phyloP scores from a whole-genome alignment of 2,329 filamentous ascomycete genomes.

The Curvularia sp. region DNA sequence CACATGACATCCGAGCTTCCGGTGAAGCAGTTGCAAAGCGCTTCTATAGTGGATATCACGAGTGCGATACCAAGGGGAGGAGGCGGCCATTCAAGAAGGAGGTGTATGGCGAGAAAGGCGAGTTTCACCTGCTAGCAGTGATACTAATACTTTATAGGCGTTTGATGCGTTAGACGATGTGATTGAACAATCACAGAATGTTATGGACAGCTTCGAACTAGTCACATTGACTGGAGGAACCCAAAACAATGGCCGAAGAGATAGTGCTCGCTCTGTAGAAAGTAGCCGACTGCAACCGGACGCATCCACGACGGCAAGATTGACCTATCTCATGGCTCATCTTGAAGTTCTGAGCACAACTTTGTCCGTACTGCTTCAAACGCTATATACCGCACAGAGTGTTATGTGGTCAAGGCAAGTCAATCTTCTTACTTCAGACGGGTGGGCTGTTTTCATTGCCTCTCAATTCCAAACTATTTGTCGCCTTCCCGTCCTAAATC shows the following conservation, averaged over 20 bases:
- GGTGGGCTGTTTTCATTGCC: too few species aligned
- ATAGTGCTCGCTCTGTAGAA: conserved; percentile 9
- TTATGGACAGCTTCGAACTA: conserved; percentile 40
- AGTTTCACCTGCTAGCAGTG: not conserved
- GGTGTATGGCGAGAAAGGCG: not conserved
- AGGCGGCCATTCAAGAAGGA: not conserved
- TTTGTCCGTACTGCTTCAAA: conserved; percentile 49
- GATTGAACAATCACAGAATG: conserved; percentile 39
- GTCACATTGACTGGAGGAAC: conserved; percentile 23
- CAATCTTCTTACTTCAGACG: not conserved
- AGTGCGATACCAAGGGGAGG: too few species aligned
- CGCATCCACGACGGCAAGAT: conserved; percentile 25
- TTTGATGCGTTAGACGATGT: conserved; percentile 45
- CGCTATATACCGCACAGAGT: conserved; percentile 48
- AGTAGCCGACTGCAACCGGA: conserved; percentile 17
- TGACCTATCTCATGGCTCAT: conserved; percentile 45
- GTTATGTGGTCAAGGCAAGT: conserved; percentile 50
- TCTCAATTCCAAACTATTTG: too few species aligned
- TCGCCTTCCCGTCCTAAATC: not conserved
- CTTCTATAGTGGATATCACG: not conserved
- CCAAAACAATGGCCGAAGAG: conserved; percentile 10
- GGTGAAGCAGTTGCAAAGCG: not conserved
- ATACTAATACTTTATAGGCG: conserved; percentile 34
- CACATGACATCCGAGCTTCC: not conserved
- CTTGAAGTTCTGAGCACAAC: conserved; percentile 47